Evolutionary conservation across 169 alveolate genomes (phyloP).

Genomic region (Perkinsus chesapeaki): DNA sequence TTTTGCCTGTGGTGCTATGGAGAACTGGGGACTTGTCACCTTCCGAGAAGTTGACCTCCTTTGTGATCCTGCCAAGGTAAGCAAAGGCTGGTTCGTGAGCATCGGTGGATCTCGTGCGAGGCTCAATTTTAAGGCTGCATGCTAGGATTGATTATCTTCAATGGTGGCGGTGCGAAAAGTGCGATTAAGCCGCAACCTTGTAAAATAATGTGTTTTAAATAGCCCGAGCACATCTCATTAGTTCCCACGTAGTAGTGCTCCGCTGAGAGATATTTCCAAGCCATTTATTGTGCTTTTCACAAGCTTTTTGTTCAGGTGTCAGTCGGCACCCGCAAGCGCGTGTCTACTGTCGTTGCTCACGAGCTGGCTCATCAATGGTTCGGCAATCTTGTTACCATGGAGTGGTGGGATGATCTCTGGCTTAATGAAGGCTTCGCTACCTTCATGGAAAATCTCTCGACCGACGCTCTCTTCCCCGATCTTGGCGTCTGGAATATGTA

Average conservation of each 20-base stretch:
- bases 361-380: conserved; percentile 83
- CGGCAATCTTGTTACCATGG: conserved; percentile 78
- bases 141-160: too few relatives aligned
- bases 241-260: too few relatives aligned
- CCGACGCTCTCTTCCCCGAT: conserved; percentile 24
- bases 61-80: neutral
- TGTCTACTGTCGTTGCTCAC: conserved; percentile 54
- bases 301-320: neutral
- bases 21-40: conserved; percentile 73
- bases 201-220: too few relatives aligned
- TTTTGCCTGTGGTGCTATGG: conserved; percentile 74
- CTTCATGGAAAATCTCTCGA: conserved; percentile 40
- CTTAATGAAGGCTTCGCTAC: conserved; percentile 82
- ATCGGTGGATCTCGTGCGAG: too few relatives aligned
- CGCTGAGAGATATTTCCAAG: conserved; percentile 5
- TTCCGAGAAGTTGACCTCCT: conserved; percentile 39
- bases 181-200: too few relatives aligned
- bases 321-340: conserved; percentile 8
- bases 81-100: too few relatives aligned
- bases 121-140: too few relatives aligned
- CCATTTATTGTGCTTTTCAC: neutral
- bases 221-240: too few relatives aligned
- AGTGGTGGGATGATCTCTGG: conserved; percentile 89
- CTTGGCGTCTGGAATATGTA: conserved; percentile 6
- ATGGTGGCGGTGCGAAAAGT: too few relatives aligned